Evolutionary conservation across 2,329 filamentous ascomycete genomes (phyloP).

Genomic region (Sarocladium brachiariae): DNA sequence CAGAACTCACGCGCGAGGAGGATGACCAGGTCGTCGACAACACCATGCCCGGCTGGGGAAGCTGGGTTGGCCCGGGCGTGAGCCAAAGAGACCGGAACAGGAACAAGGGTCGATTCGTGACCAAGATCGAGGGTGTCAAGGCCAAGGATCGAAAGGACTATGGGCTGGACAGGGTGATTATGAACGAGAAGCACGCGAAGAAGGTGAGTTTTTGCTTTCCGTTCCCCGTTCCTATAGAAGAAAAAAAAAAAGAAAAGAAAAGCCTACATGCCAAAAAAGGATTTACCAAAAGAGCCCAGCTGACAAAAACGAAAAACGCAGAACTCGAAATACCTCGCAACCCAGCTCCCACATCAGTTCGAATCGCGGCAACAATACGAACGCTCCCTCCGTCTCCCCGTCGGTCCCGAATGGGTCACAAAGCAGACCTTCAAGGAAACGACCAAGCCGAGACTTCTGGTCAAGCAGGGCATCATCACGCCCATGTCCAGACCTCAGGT

Average conservation of each 20-base stretch:
- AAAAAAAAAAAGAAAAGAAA: too few species aligned
- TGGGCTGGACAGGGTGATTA: conserved; percentile 77
- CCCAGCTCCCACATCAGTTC: conserved; percentile 79
- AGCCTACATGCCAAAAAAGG: too few species aligned
- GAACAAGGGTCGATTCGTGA: conserved; percentile 56
- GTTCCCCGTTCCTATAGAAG: too few species aligned
- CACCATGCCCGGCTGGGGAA: conserved; percentile 90
- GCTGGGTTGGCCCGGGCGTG: conserved; percentile 80
- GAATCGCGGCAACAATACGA: conserved; percentile 88
- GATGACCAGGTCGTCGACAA: conserved; percentile 77
- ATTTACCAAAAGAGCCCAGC: too few species aligned
- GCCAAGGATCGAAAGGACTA: conserved; percentile 72
- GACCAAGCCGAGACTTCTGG: conserved; percentile 80
- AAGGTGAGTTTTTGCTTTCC: too few species aligned
- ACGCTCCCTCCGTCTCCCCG: conserved; percentile 73
- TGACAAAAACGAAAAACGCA: conserved; percentile 27
- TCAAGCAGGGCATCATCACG: conserved; percentile 85
- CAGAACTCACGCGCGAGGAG: conserved; percentile 62
- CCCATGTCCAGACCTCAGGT: conserved; percentile 72
- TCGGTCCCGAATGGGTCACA: conserved; percentile 94
- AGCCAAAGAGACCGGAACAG: conserved; percentile 60
- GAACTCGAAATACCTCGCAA: conserved; percentile 83
- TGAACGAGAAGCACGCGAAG: conserved; percentile 84
- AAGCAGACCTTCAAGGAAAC: conserved; percentile 87
- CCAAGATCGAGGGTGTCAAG: conserved; percentile 66